Base-by-base conservation (phyloP, 768 basidiomycete genomes). In the Panus rudis region DNA sequence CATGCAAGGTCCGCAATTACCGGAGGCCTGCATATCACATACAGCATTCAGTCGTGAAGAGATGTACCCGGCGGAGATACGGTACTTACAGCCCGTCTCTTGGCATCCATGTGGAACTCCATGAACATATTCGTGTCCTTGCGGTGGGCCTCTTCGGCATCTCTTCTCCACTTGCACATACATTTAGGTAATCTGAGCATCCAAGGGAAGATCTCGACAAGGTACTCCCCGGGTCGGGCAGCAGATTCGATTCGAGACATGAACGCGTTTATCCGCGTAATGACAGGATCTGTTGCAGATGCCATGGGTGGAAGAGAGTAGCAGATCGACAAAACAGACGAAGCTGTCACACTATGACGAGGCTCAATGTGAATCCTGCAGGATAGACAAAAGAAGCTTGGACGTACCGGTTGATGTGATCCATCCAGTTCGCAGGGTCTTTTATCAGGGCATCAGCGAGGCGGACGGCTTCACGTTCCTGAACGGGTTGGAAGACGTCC, bases 171-270 rank as follows among this genome's bases (percentile, higher is more conserved):
- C 34, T 43, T 46, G 12, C 62, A 56, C 41, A 65, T 30, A 41
- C 47, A 57, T 6, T 38, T 21, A 0, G 67, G 67, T 6, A 69
- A 41, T 30, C 55, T 44, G 31, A 51, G 52, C 55, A 69, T 58
- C 45, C 52, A 59, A 2, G 63, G 59, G 40, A 68, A 63, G 38
- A 62, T 55, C 43, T 68, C 67, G 19, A 67, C 66, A 20, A 63
- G 22, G 45, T 61, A 61, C 22, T 58, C 53, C 2, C 69, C 69
- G 27, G 67, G 68, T 26, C 57, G 54, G 7, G 58, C 57, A 3
- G 69, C 64, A 8, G 52, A 52, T 12, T 61, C 60, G 13, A 68
- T 42, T 7, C 64, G 55, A 6, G 48, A 34, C 8, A 59, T 49
- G 24, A 60, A 52, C 30, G 52, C 50, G 30, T 54, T 48, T 11